phyloP scores from a whole-genome alignment of 306 rosid species.

The Carpinus viminea region DNA sequence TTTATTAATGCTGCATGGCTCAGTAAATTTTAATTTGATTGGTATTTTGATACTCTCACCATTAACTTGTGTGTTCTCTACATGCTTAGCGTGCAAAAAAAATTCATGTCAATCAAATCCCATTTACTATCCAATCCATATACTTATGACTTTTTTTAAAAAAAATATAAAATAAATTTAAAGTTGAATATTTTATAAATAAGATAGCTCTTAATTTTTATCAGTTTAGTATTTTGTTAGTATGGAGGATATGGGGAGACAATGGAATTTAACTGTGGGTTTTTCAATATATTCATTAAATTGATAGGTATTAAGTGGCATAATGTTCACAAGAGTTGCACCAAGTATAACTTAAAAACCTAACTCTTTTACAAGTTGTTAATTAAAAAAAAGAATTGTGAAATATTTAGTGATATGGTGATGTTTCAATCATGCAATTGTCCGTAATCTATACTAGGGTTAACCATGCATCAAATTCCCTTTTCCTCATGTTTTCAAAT shows the following conservation, averaged over 20 bases:
- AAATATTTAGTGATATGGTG: not conserved
- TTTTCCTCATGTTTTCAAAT: too few relatives aligned
- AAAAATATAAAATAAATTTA: not conserved
- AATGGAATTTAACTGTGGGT: not conserved
- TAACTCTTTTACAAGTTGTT: too few relatives aligned
- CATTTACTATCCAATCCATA: not conserved
- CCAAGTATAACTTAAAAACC: not conserved
- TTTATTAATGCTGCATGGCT: not conserved
- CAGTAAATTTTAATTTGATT: not conserved
- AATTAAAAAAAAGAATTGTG: not conserved
- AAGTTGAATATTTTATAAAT: not conserved
- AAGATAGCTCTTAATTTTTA: not conserved
- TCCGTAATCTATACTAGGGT: too few relatives aligned
- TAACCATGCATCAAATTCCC: too few relatives aligned
- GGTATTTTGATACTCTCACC: not conserved
- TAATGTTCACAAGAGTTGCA: not conserved
- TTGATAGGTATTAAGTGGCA: not conserved
- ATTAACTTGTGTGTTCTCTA: not conserved
- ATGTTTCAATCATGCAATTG: not conserved
- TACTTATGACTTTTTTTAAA: too few relatives aligned
- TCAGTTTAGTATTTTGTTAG: not conserved
- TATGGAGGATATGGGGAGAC: not conserved
- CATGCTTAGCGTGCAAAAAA: not conserved
- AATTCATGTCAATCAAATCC: not conserved
- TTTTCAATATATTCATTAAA: not conserved